Evolutionary conservation across 768 basidiomycete species (phyloP), one percentile per base, ranked within the genome.

Genomic region (Cystobasidium ongulense): DNA sequence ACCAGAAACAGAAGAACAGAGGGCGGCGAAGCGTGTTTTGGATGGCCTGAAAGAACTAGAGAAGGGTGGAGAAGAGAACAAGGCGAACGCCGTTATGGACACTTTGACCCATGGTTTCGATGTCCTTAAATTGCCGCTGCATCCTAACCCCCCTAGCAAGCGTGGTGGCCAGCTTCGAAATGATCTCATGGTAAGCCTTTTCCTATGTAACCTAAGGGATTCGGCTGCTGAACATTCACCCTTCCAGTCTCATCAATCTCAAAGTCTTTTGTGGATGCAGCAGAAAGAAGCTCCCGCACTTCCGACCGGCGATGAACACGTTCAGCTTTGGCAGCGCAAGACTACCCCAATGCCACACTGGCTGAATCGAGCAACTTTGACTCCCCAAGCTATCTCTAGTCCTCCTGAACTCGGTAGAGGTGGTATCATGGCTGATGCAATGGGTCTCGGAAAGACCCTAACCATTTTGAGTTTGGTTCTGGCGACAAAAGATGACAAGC

Each of bases 401-500:
- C 78, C 83, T 0, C 92, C 92, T 1, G 76, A 77, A 0, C 85
- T 94, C 25, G 91, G 91, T 11, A 83, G 88, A 77, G 50, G 39
- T 23, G 64, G 29, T 17, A 39, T 74, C 23, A 18, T 74, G 18
- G 53, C 61, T 74, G 0, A n/a, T 74, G 57, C 50, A 7, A 74
- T 89, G 78, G 75, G 64, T 66, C 53, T 79, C 88, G 93, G 93
- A 0, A 96, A 95, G 84, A 96, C 94, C 0, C 83, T 96, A 50
- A 92, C 90, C 0, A 91, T 92, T 86, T 82, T 96, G 46, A 84
- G 91, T 4, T 83, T 96, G 18, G 85, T 92, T 46, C 81, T 93
- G 31, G 74, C 76, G 25, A 93, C 92, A 1, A 89, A 88, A 79
- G 78, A 84, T 11, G 89, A 93, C 53, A 76, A 85, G 15, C 84